A percentile compares a stretch with the other conserved stretches of the same genome.
Evolutionary conservation across 441 rosid species (phyloP).

Genomic region (Erodium trifolium): DNA sequence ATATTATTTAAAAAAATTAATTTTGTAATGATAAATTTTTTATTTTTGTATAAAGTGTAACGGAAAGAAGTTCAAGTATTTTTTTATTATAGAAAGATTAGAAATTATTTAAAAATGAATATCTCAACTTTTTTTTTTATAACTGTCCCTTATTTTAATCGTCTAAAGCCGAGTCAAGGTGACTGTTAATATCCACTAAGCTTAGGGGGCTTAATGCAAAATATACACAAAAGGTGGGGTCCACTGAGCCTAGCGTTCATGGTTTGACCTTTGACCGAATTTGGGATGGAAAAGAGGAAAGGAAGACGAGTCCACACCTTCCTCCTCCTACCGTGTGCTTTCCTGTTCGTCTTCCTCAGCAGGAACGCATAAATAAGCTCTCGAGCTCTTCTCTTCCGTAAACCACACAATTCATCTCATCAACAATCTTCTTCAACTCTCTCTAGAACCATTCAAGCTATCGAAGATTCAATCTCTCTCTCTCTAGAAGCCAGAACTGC

Average conservation of each 20-base stretch:
- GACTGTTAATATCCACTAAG: no score
- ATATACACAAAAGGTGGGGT: not conserved
- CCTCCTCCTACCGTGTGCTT: not conserved
- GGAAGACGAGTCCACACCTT: constrained; percentile 1
- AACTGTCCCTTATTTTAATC: no score
- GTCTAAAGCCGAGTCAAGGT: no score
- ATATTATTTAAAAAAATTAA: no score
- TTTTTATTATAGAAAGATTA: no score
- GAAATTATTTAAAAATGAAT: no score
- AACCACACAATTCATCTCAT: no score
- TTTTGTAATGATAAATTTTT: no score
- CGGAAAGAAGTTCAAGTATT: no score
- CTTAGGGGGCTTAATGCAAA: not conserved
- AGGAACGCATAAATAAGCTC: not conserved
- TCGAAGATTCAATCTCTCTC: not conserved
- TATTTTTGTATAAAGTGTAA: no score
- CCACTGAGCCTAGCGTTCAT: not conserved
- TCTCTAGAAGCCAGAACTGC: not conserved
- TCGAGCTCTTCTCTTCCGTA: not conserved
- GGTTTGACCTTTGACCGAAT: not conserved
- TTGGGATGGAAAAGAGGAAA: not conserved
- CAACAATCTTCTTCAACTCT: no score
- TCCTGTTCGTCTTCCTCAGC: not conserved
- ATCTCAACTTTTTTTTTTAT: no score
- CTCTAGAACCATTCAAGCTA: not conserved